Conservation (phyloP, 768 basidiomycete genomes). For the Tubosaeta brunneosetosa region DNA sequence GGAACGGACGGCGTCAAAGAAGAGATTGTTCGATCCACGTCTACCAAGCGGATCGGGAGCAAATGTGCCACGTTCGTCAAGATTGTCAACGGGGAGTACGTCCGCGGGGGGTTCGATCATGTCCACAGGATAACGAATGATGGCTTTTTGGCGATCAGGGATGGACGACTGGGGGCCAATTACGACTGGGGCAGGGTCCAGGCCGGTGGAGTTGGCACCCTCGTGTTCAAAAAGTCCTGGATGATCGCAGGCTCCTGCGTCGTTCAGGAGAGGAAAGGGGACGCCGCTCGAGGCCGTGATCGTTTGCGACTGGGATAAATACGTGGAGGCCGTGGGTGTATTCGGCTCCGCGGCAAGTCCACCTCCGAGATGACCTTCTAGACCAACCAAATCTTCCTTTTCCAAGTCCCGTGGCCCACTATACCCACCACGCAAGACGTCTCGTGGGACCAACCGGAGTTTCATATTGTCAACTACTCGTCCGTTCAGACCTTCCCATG, state of each 20-base stretch:
- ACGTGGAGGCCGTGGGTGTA: conserved; percentile 32
- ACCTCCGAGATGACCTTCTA: conserved; percentile 30
- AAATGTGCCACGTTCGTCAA: conserved; percentile 10
- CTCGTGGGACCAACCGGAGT: conserved; percentile 41
- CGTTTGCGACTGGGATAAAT: conserved; percentile 31
- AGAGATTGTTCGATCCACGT: conserved; percentile 34
- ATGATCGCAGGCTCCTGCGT: conserved; percentile 16
- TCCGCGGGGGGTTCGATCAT: conserved; percentile 11
- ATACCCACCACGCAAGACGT: conserved; percentile 18
- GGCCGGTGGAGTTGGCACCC: conserved; percentile 8
- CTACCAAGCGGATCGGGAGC: conserved; percentile 26
- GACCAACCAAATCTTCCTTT: conserved; percentile 24
- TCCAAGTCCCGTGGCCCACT: conserved; percentile 21
- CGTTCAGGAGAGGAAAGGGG: conserved; percentile 24
- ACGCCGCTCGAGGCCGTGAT: conserved; percentile 19
- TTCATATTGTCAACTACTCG: conserved; percentile 49
- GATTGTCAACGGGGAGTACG: conserved; percentile 12
- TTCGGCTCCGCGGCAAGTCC: conserved; percentile 35
- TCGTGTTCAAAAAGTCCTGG: conserved; percentile 21
- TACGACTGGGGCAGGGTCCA: conserved; percentile 8
- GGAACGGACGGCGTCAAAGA: conserved; percentile 36
- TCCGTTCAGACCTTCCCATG: conserved; percentile 47
- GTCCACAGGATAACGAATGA: conserved; percentile 16
- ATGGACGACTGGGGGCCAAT: conserved; percentile 9
- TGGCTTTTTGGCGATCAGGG: conserved; percentile 17